Percentiles rank a stretch among this genome's conserved stretches.
phyloP scores from a whole-genome alignment of 2,329 filamentous ascomycete genomes.

The Aspergillus carbonarius region DNA sequence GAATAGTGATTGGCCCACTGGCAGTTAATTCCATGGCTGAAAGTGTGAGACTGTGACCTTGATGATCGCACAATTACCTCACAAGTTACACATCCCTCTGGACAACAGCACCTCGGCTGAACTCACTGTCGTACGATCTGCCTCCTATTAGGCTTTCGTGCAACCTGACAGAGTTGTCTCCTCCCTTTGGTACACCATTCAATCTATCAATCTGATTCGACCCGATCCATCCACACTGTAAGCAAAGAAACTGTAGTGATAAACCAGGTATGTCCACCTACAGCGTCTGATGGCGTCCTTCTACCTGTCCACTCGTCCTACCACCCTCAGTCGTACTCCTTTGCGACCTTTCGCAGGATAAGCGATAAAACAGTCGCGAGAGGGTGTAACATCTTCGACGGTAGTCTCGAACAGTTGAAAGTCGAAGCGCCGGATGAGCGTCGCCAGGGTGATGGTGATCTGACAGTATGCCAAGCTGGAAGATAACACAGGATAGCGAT shows the following conservation, averaged over 20 bases:
- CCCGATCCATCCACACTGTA: no score
- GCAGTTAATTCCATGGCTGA: background rate
- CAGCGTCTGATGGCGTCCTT: no score
- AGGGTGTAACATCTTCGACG: background rate
- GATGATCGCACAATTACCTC: background rate
- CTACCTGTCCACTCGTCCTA: background rate
- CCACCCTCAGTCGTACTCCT: background rate
- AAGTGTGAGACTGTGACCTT: no score
- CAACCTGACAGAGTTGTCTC: background rate
- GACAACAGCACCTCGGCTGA: background rate
- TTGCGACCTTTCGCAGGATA: background rate
- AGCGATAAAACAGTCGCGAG: background rate
- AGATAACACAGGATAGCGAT: background rate
- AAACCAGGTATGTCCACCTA: no score
- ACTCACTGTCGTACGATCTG: background rate
- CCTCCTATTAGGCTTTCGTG: background rate
- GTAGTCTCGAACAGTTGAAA: background rate
- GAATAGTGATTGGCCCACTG: no score
- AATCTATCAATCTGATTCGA: no score
- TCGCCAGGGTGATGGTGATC: background rate
- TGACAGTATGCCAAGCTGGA: background rate
- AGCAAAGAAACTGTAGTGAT: no score
- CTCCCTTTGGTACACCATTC: no score
- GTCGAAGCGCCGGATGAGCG: background rate
- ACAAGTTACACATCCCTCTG: background rate